Conservation (phyloP, 495 filamentous ascomycete species). For the Lindgomyces ingoldianus region DNA sequence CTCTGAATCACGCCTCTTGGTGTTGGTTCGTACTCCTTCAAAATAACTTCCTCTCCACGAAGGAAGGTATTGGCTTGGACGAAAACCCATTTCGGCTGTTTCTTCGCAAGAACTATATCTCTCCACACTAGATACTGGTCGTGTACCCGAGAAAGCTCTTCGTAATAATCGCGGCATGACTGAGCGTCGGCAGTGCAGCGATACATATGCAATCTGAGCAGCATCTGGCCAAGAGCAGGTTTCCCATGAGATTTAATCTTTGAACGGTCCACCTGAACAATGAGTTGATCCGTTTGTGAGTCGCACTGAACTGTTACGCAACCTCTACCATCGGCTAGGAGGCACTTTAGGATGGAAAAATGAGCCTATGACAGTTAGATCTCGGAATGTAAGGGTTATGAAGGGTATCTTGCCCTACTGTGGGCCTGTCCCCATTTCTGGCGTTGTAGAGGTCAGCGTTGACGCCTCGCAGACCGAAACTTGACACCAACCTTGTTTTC, state of each 20-base stretch:
- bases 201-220: constrained; percentile 51
- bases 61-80: constrained; percentile 52
- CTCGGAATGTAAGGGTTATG: neutral
- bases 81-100: constrained; percentile 44
- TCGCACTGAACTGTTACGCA: constrained; percentile 41
- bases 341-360: constrained; percentile 48
- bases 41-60: constrained; percentile 39
- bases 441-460: too few relatives aligned
- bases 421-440: constrained; percentile 49
- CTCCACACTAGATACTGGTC: constrained; percentile 46
- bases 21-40: constrained; percentile 51
- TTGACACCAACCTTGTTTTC: constrained; percentile 43
- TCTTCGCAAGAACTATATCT: constrained; percentile 44
- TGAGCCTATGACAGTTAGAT: constrained; percentile 43
- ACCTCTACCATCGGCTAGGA: constrained; percentile 44
- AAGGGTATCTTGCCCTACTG: constrained; percentile 40
- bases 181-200: constrained; percentile 52
- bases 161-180: constrained; percentile 46
- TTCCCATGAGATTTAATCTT: constrained; percentile 48
- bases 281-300: constrained; percentile 25
- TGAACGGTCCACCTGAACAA: constrained; percentile 44
- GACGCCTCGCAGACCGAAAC: too few relatives aligned
- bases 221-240: constrained; percentile 48
- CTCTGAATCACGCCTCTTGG: constrained; percentile 49
- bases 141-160: constrained; percentile 47